Percentiles rank a stretch among this genome's conserved stretches.
Evolutionary conservation across 106 monocot species (phyloP).

Genomic region (Platanthera zijinensis): DNA sequence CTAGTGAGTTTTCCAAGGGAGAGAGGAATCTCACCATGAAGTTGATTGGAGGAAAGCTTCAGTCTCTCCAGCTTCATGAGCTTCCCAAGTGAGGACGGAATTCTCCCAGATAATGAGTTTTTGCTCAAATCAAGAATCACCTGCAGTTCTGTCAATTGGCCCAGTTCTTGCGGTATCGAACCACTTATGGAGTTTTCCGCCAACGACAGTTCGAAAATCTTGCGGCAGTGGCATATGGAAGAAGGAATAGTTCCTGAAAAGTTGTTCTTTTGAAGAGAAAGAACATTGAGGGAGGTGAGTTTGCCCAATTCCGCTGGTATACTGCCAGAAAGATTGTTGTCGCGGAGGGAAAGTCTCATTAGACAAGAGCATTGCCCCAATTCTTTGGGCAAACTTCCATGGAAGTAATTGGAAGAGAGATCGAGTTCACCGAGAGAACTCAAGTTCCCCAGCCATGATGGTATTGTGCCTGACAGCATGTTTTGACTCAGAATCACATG

Average conservation of each 20-base stretch:
- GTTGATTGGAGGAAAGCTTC: slow-evolving; percentile 67
- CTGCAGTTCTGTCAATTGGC: slow-evolving; percentile 65
- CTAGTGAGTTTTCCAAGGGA: slow-evolving; percentile 60
- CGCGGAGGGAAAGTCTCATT: slow-evolving; percentile 60
- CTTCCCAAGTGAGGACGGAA: slow-evolving; percentile 56
- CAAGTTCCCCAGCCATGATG: slow-evolving; percentile 62
- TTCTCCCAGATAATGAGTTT: slow-evolving; percentile 62
- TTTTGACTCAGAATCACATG: slow-evolving; percentile 69
- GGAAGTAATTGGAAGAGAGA: slow-evolving; percentile 58
- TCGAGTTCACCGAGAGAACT: slow-evolving; percentile 71
- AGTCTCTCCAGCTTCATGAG: slow-evolving; percentile 80
- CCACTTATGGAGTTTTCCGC: slow-evolving; percentile 62
- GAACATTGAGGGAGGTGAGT: slow-evolving; percentile 59
- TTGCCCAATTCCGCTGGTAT: slow-evolving; percentile 74
- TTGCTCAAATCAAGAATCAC: slow-evolving; percentile 69
- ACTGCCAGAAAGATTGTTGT: slow-evolving; percentile 63
- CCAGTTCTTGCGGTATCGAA: slow-evolving; percentile 57
- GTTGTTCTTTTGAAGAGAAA: slow-evolving; percentile 61
- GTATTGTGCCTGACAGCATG: slow-evolving; percentile 38
- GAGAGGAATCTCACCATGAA: slow-evolving; percentile 56
- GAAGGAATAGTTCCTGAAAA: slow-evolving; percentile 60
- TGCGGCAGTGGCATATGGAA: slow-evolving; percentile 37
- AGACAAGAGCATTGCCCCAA: slow-evolving; percentile 54
- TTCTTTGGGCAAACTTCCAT: slow-evolving; percentile 51
- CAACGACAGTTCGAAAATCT: slow-evolving; percentile 64